These are phyloP conservation scores for Sporormia fimetaria DNA, from an alignment of 495 filamentous ascomycete genomes.

Conservation along the genomic window DNA sequence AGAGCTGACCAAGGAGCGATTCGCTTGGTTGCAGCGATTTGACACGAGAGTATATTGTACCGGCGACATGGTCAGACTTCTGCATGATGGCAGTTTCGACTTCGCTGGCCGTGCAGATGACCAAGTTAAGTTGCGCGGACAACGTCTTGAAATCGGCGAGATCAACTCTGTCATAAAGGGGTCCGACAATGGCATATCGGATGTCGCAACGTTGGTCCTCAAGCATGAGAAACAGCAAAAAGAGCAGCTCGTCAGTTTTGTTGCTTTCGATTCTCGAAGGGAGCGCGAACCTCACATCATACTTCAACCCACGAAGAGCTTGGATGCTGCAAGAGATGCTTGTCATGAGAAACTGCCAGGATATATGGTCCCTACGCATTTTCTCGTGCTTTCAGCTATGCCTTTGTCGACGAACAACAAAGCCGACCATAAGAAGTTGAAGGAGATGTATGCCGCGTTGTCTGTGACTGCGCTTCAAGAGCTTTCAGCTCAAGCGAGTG, in stretches of 20 bases:
- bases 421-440: slow-evolving; percentile 52
- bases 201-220: slow-evolving; percentile 56
- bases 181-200: slow-evolving; percentile 36
- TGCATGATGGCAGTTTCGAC: slow-evolving; percentile 58
- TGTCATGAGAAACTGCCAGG: slow-evolving; percentile 51
- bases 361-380: slow-evolving; percentile 71
- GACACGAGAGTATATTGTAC: slow-evolving; percentile 57
- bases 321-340: slow-evolving; percentile 35
- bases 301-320: slow-evolving; percentile 13
- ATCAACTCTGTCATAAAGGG: slow-evolving; percentile 56
- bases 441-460: slow-evolving; percentile 45
- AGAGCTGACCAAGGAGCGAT: slow-evolving; percentile 52
- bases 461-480: slow-evolving; percentile 45
- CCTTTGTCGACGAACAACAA: slow-evolving; percentile 69
- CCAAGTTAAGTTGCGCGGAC: slow-evolving; percentile 70
- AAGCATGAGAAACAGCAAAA: slow-evolving; percentile 51
- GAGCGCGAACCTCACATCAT: slow-evolving; percentile 12
- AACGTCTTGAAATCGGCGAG: slow-evolving; percentile 65
- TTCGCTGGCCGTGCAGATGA: slow-evolving; percentile 68
- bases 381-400: slow-evolving; percentile 50
- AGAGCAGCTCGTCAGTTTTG: slow-evolving; percentile 59
- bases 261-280: slow-evolving; percentile 32
- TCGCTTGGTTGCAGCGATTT: slow-evolving; percentile 44
- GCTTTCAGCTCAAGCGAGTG: slow-evolving; percentile 33
- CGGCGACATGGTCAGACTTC: slow-evolving; percentile 64